Evolutionary conservation across 768 basidiomycete genomes (phyloP), one percentile per base, ranked within the genome.

Genomic region (Russula virescens): DNA sequence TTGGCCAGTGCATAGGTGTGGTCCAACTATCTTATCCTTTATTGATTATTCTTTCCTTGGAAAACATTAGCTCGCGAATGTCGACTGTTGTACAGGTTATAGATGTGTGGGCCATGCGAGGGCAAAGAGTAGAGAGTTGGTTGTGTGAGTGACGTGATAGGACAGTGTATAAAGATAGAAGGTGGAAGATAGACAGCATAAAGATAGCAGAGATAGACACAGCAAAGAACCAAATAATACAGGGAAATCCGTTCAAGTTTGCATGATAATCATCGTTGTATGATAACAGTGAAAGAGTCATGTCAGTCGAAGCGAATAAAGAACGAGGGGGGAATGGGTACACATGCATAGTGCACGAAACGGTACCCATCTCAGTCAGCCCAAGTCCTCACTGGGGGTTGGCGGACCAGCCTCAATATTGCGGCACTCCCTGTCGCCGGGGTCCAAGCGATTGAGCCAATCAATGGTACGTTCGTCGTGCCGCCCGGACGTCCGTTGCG

Each of bases 181-280:
- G 2, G 5, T 23, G 16, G 42, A 49, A 52, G 26, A 50, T 49
- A 50, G 63, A 60, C 40, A 60, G 25, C 63, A 64, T 64, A 64
- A 64, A 50, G 53, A 60, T 64, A 64, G 46, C 57, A 48, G 58
- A 53, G 45, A 54, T 23, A 11, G 38, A 38, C 38, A 46, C 38
- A 46, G 43, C 55, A 23, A 25, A 26, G 35, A 61, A n/a, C 31
- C 31, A 31, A 31, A 31, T 31, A 31, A 31, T 6, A 43, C 19
- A 14, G 16, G 11, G 0, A n/a, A 43, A 23, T 38, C 38, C 38
- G 2, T 34, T n/a, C n/a, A n/a, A n/a, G n/a, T n/a, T n/a, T 50
- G 19, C 31, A 21, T 38, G 42, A 46, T 28, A 21, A 40, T 42
- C 28, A 43, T 51, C 28, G 26, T 13, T 11, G 52, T 28, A n/a